Conservation (phyloP, 805 yeast genomes). For the Metschnikowia orientalis region DNA sequence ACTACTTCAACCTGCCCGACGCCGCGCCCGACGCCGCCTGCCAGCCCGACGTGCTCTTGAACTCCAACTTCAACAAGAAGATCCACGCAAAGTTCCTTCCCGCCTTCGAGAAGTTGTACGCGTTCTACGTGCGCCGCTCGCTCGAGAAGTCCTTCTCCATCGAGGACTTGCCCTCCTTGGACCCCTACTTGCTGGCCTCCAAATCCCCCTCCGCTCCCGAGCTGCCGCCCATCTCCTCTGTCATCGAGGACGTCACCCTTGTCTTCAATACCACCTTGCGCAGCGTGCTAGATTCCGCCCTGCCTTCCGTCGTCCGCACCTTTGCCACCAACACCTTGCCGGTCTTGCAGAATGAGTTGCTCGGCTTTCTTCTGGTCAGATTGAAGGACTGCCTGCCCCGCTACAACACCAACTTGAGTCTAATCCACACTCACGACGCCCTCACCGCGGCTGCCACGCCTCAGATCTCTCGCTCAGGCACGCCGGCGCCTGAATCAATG, state of each 20-base stretch:
- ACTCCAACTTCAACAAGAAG: slow-evolving; percentile 54
- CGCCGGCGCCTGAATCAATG: slow-evolving; percentile 34
- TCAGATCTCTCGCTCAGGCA: slow-evolving; percentile 25
- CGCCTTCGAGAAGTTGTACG: slow-evolving; percentile 58
- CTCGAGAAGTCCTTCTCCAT: slow-evolving; percentile 75
- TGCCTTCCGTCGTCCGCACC: slow-evolving; percentile 48
- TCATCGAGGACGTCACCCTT: slow-evolving; percentile 79
- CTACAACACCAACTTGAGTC: slow-evolving; percentile 29
- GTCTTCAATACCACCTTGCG: slow-evolving; percentile 64
- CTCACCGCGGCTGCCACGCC: slow-evolving; percentile 21
- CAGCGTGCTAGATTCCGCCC: slow-evolving; percentile 70
- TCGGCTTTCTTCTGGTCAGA: slow-evolving; percentile 41
- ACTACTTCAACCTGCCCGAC: slow-evolving; percentile 45
- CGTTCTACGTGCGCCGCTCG: slow-evolving; percentile 70
- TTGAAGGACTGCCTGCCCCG: slow-evolving; percentile 39
- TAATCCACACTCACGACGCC: slow-evolving; percentile 4
- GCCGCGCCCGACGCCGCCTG: slow-evolving; percentile 20
- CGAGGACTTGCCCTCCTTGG: slow-evolving; percentile 65
- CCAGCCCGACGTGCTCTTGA: slow-evolving; percentile 49
- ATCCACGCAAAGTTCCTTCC: slow-evolving; percentile 50
- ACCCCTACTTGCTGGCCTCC: slow-evolving; percentile 31
- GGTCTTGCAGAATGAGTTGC: slow-evolving; percentile 59
- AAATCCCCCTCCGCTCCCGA: slow-evolving; percentile 36
- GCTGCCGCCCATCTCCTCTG: slow-evolving; percentile 70
- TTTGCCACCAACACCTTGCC: slow-evolving; percentile 54